These are phyloP conservation scores for Trichoderma orchidacearum DNA, from an alignment of 495 filamentous ascomycete species.

Conservation along the genomic window DNA sequence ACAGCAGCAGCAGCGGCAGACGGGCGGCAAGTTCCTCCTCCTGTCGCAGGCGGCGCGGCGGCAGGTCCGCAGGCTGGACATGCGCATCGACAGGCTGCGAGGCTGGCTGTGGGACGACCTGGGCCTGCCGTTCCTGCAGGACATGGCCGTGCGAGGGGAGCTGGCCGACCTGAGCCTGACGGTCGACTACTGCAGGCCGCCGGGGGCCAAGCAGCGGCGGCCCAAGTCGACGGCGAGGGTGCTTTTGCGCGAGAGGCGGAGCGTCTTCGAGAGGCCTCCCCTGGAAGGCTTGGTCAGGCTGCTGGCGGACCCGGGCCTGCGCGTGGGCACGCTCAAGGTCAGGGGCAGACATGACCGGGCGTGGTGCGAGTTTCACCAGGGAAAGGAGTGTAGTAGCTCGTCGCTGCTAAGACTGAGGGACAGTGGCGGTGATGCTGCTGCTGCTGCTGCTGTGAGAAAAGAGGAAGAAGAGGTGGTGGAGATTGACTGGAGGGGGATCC, in stretches of 20 bases:
- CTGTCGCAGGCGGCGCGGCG: neutral
- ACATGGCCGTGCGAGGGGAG: neutral
- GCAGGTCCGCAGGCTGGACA: neutral
- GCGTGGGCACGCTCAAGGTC: neutral
- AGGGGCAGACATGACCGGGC: neutral
- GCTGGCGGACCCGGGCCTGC: conserved; percentile 1
- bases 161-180: neutral
- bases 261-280: neutral
- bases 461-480: neutral
- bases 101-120: neutral
- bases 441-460: too few relatives aligned
- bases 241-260: neutral
- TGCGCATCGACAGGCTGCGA: neutral
- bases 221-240: neutral
- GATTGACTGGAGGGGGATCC: neutral
- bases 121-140: neutral
- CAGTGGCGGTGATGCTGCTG: neutral
- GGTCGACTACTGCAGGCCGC: neutral
- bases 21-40: neutral
- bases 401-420: neutral
- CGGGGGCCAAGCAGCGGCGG: neutral
- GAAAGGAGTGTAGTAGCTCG: neutral
- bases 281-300: neutral
- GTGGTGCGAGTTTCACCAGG: conserved; percentile 1
- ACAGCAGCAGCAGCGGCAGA: neutral